phyloP scores from a whole-genome alignment of 2,329 filamentous ascomycete genomes.

The Pseudophaeomoniella oleicola region DNA sequence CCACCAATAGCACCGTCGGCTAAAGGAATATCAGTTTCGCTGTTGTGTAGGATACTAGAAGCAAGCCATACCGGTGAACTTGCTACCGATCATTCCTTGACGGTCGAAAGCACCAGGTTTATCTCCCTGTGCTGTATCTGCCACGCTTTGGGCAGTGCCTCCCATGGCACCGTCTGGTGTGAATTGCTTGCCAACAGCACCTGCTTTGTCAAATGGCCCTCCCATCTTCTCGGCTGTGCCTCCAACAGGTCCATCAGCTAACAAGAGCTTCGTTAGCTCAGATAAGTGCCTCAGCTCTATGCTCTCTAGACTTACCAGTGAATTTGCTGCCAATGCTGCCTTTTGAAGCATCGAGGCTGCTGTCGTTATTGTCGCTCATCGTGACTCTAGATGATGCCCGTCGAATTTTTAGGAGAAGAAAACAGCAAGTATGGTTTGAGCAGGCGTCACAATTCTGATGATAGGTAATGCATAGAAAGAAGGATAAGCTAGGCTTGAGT shows the following conservation, averaged over 20 bases:
- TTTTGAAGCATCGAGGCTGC: constrained; percentile 8
- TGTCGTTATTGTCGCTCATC: constrained; percentile 10
- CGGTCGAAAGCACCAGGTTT: constrained; percentile 9
- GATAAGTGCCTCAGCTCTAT: not conserved
- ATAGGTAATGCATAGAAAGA: no score
- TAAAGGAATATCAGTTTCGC: constrained; percentile 3
- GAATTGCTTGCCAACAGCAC: constrained; percentile 20
- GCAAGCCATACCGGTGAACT: no score
- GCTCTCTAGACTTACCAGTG: not conserved
- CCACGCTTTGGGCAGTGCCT: constrained; percentile 7
- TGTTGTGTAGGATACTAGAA: constrained; percentile 1
- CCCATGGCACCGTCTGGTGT: constrained; percentile 6
- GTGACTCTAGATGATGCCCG: no score
- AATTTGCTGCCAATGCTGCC: constrained; percentile 9
- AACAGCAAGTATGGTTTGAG: no score
- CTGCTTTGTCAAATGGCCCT: constrained; percentile 14
- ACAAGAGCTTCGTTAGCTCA: no score
- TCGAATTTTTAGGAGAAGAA: no score
- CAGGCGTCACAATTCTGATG: no score
- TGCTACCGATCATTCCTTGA: constrained; percentile 6
- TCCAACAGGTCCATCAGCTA: constrained; percentile 6
- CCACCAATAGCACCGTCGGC: constrained; percentile 21
- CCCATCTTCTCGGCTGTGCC: constrained; percentile 5
- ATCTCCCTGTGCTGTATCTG: constrained; percentile 8
- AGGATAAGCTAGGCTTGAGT: no score